Percentiles rank a stretch among this genome's conserved stretches.
Conservation (phyloP, 352 stramenopile genomes). For the Globisporangium middletonii region DNA sequence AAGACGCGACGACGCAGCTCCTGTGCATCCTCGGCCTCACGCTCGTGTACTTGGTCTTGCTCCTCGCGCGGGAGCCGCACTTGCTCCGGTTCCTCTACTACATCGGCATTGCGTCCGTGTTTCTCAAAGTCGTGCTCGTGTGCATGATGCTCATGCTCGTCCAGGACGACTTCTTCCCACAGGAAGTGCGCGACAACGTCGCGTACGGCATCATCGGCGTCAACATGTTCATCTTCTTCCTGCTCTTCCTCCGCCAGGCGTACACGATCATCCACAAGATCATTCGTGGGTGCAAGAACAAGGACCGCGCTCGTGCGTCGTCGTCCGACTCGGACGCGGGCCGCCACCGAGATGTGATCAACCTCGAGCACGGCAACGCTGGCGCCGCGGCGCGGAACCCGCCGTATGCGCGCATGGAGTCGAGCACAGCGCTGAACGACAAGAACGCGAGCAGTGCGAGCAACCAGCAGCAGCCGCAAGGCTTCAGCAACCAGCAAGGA, state of each 20-base stretch:
- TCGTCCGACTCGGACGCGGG: slow-evolving; percentile 14
- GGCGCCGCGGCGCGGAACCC: slow-evolving; percentile 5
- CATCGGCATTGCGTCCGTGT: slow-evolving; percentile 67
- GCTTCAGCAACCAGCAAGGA: slow-evolving; percentile 1
- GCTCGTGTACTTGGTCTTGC: slow-evolving; percentile 60
- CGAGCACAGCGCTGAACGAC: slow-evolving; percentile 9
- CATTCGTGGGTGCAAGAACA: slow-evolving; percentile 38
- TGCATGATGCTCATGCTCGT: slow-evolving; percentile 77
- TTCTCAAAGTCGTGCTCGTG: slow-evolving; percentile 79
- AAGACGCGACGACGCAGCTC: slow-evolving; percentile 64
- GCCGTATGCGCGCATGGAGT: slow-evolving; percentile 17
- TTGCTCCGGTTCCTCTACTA: slow-evolving; percentile 81
- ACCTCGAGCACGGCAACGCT: slow-evolving; percentile 42
- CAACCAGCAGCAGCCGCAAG: background rate
- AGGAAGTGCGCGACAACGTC: slow-evolving; percentile 74
- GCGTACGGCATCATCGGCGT: slow-evolving; percentile 82
- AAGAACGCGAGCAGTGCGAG: slow-evolving; percentile 3
- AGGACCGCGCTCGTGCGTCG: slow-evolving; percentile 15
- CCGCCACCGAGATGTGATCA: slow-evolving; percentile 21
- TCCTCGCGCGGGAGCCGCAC: slow-evolving; percentile 69
- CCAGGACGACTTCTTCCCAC: slow-evolving; percentile 75
- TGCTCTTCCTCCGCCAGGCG: slow-evolving; percentile 72
- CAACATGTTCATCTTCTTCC: slow-evolving; percentile 80
- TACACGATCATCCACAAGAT: slow-evolving; percentile 79
- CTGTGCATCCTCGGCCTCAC: slow-evolving; percentile 66